phyloP scores from a whole-genome alignment of 345 rosid species.

The Streptanthus diversifolius region DNA sequence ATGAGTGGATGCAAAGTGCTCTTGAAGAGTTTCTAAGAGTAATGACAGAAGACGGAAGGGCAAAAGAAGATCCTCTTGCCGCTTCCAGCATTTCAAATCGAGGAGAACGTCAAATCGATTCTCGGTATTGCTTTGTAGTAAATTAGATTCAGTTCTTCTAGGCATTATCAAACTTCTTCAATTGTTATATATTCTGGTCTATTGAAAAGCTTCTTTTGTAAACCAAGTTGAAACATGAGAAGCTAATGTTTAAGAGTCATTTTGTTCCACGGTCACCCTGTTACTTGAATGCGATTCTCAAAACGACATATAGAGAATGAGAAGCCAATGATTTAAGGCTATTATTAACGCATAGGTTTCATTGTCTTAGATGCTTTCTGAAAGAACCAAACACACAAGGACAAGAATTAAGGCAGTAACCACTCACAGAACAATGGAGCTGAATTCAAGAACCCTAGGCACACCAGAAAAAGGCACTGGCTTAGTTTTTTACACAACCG shows the following conservation, averaged over 20 bases:
- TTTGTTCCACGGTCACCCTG: neutral
- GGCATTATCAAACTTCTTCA: neutral
- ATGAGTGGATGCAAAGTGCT: constrained; percentile 84
- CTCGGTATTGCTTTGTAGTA: constrained; percentile 33
- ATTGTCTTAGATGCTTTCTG: neutral
- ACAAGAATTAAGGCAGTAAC: neutral
- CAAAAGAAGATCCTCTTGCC: constrained; percentile 28
- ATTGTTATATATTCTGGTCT: neutral
- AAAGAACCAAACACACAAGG: constrained; percentile 19
- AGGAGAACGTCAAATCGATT: constrained; percentile 23
- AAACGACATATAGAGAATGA: neutral
- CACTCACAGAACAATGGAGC: constrained; percentile 37
- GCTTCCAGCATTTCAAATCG: constrained; percentile 10
- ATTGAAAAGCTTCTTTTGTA: constrained; percentile 16
- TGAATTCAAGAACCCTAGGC: constrained; percentile 50
- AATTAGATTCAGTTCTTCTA: constrained; percentile 9
- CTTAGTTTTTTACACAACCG: constrained; percentile 49
- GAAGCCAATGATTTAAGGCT: too few relatives aligned
- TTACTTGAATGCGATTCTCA: neutral
- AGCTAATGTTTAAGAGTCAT: constrained; percentile 8
- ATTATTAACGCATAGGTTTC: constrained; percentile 1
- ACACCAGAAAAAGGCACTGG: constrained; percentile 57
- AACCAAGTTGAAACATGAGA: constrained; percentile 25
- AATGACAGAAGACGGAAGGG: constrained; percentile 23
- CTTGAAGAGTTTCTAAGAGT: constrained; percentile 46